Evolutionary conservation across 2,329 filamentous ascomycete species (phyloP), one percentile per base, ranked within the genome.

Genomic region (Cryphonectria japonica): DNA sequence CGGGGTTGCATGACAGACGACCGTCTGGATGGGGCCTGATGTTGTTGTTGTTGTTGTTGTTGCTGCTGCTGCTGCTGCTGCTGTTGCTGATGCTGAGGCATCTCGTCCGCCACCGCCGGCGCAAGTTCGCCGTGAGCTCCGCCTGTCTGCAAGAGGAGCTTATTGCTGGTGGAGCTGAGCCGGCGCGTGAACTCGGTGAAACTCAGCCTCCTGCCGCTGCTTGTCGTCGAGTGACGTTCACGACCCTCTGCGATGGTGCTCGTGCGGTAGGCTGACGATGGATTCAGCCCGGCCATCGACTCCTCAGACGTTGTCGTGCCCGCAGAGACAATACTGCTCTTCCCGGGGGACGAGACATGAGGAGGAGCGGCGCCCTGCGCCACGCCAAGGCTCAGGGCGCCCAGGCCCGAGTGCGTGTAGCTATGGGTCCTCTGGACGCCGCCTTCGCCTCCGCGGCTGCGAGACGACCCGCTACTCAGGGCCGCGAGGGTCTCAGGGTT

Each of bases 131-230:
- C 80, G 72, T 83, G 84, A 71, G 82, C 81, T 77, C 89, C 43
- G 6, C 43, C 89, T 72, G 86, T 86, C 80, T 89, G 87, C 69
- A 89, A 83, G 62, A 90, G 82, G 68, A 91, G 81, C 76, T 89
- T 79, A 78, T 85, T 89, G 77, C 86, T 89, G 67, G 87, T 89
- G 77, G 86, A 89, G 75, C 87, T 90, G 68, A 91, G 78, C 73
- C 87, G 82, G 77, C 87, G 88, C 63, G 87, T 86, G 73, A 89
- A 88, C 68, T 91, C 88, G 75, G 84, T 86, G 74, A 91, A 89
- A 80, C 86, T 89, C 69, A 89, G 83, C 72, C 87, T 83, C 80
- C 89, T 90, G 63, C 65, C 70, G 32, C 81, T 80, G 77, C 85
- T 88, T 14, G 85, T 86, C 57, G 81, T 81, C 39, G 88, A 89